phyloP scores from a whole-genome alignment of 1,284 basidiomycete genomes.

The Sphagnurus paluster region DNA sequence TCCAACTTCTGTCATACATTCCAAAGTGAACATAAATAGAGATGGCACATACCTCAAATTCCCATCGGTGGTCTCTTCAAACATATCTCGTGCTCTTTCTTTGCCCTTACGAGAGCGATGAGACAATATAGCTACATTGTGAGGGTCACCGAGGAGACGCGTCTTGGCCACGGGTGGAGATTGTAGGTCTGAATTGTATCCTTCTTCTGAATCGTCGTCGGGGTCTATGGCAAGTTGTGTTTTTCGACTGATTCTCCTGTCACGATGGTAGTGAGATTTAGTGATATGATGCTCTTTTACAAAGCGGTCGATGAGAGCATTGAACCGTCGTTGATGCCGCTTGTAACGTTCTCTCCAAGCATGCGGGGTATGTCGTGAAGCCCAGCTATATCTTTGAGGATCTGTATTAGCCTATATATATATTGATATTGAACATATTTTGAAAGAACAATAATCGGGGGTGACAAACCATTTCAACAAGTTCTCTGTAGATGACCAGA shows the following conservation, averaged over 20 bases:
- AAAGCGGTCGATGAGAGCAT: constrained; percentile 49
- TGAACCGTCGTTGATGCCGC: constrained; percentile 54
- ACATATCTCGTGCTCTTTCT: background rate
- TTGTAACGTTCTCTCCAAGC: constrained; percentile 78
- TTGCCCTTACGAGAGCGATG: constrained; percentile 5
- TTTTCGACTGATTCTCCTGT: constrained; percentile 19
- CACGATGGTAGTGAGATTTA: constrained; percentile 24
- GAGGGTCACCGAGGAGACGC: constrained; percentile 3
- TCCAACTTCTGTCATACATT: background rate
- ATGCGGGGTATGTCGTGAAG: constrained; percentile 62
- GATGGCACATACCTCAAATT: constrained; percentile 1
- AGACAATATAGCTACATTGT: background rate
- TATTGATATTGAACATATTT: background rate
- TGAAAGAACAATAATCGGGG: background rate
- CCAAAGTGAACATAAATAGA: constrained; percentile 1
- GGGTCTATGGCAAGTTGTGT: constrained; percentile 10
- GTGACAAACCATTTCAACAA: constrained; percentile 30
- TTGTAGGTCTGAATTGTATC: constrained; percentile 11
- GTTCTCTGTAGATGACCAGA: constrained; percentile 31
- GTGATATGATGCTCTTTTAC: constrained; percentile 30
- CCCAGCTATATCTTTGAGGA: constrained; percentile 55
- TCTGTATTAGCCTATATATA: constrained; percentile 16
- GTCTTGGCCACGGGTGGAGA: constrained; percentile 7
- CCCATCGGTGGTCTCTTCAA: background rate
- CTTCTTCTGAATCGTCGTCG: constrained; percentile 15